Evolutionary conservation across 192 early-diverging fungal species (phyloP), one percentile per base, ranked within the genome.

Genomic region (Coemansia sp.): DNA sequence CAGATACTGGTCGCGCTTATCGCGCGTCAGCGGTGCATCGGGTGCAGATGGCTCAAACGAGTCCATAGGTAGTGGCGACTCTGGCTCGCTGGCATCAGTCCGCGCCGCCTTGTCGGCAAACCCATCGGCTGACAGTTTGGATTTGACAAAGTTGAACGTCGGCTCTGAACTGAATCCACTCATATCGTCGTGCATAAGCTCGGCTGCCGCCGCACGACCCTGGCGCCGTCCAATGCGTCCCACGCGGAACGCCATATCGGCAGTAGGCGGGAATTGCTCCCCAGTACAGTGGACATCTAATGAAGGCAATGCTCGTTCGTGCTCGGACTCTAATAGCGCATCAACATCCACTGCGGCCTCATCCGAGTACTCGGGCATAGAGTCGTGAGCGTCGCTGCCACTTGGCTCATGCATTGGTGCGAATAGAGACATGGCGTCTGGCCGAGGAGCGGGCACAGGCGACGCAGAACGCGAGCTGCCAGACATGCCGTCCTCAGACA

Each of bases 1-100:
- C 49, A 83, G 52, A 32, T 77, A 83, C 69, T 83, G 75, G 60
- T 83, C 80, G 52, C 80, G 76, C 73, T 83, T 83, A 40, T 83
- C 80, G 37, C 76, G 68, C 3, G 80, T 83, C 28, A 83, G 69
- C 6, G 80, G 80, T 37, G 67, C 72, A 13, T 83, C 67, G 30
- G 53, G 53, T 9, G 66, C 68, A 3, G 80, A 69, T 11, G 74
- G 23, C 23, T 16, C 35, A 0, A 72, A 50, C 50, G 59, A 61
- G 37, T 61, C 59, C 19, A 61, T 61, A 9, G 55, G 23, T 16
- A 57, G 6, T 0, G 68, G 64, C 4, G 64, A 67, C 40, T 70
- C 68, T 10, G 49, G 55, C 64, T 76, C 68, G 28, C 42, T 61
- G 6, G 30, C 46, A 6, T 44, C 66, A 38, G 62, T 65, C 5